Conservation (phyloP, 345 rosid species). For the Anacardium occidentale region DNA sequence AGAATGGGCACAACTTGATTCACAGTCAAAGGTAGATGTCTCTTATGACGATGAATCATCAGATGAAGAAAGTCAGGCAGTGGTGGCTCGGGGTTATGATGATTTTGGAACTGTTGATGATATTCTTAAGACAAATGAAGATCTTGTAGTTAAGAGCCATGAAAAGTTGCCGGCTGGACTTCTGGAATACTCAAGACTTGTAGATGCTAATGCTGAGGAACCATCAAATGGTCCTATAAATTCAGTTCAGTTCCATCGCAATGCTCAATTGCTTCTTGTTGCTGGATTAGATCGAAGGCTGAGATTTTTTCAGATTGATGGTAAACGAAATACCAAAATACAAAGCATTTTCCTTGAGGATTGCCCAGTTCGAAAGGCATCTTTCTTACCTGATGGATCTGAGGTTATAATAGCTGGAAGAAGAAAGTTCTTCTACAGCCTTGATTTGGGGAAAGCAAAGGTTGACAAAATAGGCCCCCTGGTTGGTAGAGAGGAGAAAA, state of each 20-base stretch:
- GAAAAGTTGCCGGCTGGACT: conserved; percentile 60
- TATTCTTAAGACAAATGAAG: conserved; percentile 69
- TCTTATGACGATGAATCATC: conserved; percentile 44
- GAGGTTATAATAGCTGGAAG: conserved; percentile 89
- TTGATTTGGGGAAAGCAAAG: conserved; percentile 77
- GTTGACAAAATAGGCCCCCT: conserved; percentile 84
- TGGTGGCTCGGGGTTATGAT: conserved; percentile 32
- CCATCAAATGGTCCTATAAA: conserved; percentile 67
- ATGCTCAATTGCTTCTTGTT: conserved; percentile 78
- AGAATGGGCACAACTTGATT: conserved; percentile 76
- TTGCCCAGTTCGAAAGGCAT: conserved; percentile 76
- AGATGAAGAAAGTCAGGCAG: conserved; percentile 43
- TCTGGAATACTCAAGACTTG: conserved; percentile 77
- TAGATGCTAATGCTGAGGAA: conserved; percentile 83
- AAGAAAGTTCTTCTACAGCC: conserved; percentile 86
- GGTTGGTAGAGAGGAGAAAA: conserved; percentile 95
- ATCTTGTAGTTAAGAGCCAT: conserved; percentile 67
- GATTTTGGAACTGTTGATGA: conserved; percentile 47
- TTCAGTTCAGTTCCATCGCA: conserved; percentile 85
- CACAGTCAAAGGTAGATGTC: conserved; percentile 19
- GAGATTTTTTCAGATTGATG: conserved; percentile 88
- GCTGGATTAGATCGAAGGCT: conserved; percentile 74
- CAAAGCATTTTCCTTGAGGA: conserved; percentile 87
- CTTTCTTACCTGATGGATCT: conserved; percentile 84
- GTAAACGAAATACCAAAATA: conserved; percentile 81